Base-by-base conservation (phyloP, 2,329 filamentous ascomycete genomes). In the Calonectria pauciramosa region DNA sequence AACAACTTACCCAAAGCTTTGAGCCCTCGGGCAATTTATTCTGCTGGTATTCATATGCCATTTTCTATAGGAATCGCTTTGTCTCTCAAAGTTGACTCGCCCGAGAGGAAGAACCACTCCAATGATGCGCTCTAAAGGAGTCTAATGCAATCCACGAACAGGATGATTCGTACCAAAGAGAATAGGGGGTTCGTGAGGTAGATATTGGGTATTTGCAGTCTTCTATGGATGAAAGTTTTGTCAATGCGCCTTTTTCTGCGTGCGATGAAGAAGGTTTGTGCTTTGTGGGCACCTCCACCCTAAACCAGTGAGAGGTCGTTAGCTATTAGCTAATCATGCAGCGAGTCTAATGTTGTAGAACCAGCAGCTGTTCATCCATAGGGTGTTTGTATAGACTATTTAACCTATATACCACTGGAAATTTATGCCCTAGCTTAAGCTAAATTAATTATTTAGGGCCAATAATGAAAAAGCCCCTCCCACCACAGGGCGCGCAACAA, bases 401-500 rank as follows among this genome's bases (percentile, higher is more conserved):
- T 23, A 4, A 23, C 10, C n/a, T 47, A 4, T 10, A 23, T 47
- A 23, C 20, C 23, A 47, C 10, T 13, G 1, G 20, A 9, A 2
- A 47, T 23, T 56, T 56, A n/a, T 13, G 34, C 2, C 4, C 52
- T 23, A 34, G 4, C 28, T 34, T 5, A 18, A 28, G 18, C 4
- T 20, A 2, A 14, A 20, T 36, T 30, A 63, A 14, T 20, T 63
- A 41, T 60, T 32, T 4, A 71, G 30, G 6, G 38, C 70, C 3
- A 71, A 44, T 34, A 96, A 90, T 3, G 95, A 93, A 87, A 96
- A 98, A 84, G 95, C 92, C 0, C 93, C 95, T 3, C 95, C 95
- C 54, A 94, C 89, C 0, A 98, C 95, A 1, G 95, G 95, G 38
- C 95, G 87, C 1, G 95, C 95, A 74, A 93, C 93, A 86, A 98